Evolutionary conservation across 768 basidiomycete species (phyloP), one percentile per base, ranked within the genome.

Genomic region (Collybia sordida): DNA sequence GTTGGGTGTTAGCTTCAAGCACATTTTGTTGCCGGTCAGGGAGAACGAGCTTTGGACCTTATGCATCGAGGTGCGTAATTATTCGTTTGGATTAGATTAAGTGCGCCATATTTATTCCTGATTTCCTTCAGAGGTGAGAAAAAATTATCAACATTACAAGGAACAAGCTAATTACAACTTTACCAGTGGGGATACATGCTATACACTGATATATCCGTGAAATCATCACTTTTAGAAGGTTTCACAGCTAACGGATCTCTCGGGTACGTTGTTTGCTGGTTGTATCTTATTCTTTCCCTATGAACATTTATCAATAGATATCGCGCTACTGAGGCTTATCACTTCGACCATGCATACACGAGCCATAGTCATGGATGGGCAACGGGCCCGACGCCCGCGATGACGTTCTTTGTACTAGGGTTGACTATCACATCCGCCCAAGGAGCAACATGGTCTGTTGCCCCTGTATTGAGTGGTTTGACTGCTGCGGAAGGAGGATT

Each of bases 351-450:
- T 43, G 58, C 77, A 0, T 75, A 75, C 57, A 77, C 72, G 0
- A 72, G 70, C 59, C 76, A 78, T 53, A 64, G 75, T 12, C 77
- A 79, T 49, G 76, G 76, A 6, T 79, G 77, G 77, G 64, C 71
- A 44, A 73, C 75, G 3, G 77, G 77, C 15, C 75, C 77, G 1
- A 79, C 77, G 3, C 72, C 74, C 21, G 75, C 77, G 22, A 59
- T 79, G 39, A 74, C 75, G 3, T 75, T 72, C 61, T 74, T 75
- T 52, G 63, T 78, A 25, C 66, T 78, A 23, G 78, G 77, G 3
- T 63, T 80, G 31, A 69, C 63, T 21, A 51, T 77, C 14, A 74
- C 72, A 4, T 64, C 74, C 6, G 66, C 70, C 1, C 64, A 69
- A 55, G 78, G 78, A 9, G 48, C 54, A 8, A 72, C 67, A 1